Evolutionary conservation across 768 basidiomycete genomes (phyloP), one percentile per base, ranked within the genome.

Genomic region (Amanita polypyramis): DNA sequence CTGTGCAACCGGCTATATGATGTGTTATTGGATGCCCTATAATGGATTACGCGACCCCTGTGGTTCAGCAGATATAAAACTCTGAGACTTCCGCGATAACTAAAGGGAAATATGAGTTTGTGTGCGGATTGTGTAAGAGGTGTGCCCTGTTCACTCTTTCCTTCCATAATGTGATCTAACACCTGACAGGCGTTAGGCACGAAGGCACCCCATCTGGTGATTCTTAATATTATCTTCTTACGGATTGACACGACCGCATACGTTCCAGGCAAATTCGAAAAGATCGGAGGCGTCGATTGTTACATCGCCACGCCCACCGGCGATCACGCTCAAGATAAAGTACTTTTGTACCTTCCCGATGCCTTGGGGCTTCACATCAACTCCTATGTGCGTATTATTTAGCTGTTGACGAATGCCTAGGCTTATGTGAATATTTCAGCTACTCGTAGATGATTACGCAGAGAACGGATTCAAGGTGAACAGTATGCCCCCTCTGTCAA

Each of bases 261-360:
- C n/a, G n/a, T n/a, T n/a, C n/a, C 48, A 80, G 79, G 79, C 21
- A 69, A 67, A 56, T 60, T 65, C 56, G 70, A 75, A 52, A 51
- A 56, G 23, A 67, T 80, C 47, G 66, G 61, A 20, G 78, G 75
- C 3, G 67, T 79, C 38, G 57, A 63, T 6, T 65, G 62, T 52
- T 82, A 83, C 52, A 66, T 79, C 44, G 72, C 74, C 1, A 77
- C 72, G 1, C 81, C 81, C 10, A 59, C 66, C 0, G 52, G 55
- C 1, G 72, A 73, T 30, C 78, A 75, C 50, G 61, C 72, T 49
- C 74, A 77, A 61, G 68, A 74, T 54, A 81, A 80, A 58, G 76
- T 70, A 20, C 47, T 82, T 43, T 66, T 83, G 17, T 75, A 66
- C 65, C 57, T 82, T 17, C 50, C 74, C 2, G 81, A 79, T 50